Evolutionary conservation across 2,329 filamentous ascomycete genomes (phyloP).

Genomic region (Stachybotrys chartarum): DNA sequence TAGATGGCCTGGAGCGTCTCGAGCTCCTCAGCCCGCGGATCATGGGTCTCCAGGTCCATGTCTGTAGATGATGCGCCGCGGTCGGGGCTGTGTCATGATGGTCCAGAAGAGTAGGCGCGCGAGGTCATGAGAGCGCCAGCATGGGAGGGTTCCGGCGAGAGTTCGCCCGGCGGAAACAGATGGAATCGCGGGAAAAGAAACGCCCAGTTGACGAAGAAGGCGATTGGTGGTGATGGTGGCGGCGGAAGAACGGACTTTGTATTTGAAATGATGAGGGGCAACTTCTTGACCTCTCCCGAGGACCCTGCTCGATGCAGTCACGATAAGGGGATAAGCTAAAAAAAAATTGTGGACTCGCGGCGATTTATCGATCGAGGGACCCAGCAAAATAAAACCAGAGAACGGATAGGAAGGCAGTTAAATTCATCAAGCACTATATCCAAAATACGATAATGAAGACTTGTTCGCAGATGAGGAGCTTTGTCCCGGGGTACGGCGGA

Average conservation of each 20-base stretch:
- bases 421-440: not conserved
- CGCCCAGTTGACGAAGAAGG: not conserved
- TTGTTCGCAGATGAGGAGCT: not conserved
- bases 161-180: not conserved
- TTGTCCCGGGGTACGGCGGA: not conserved
- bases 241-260: not conserved
- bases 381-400: too few species aligned
- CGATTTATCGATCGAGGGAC: not conserved
- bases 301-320: not conserved
- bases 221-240: not conserved
- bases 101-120: not conserved
- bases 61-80: slow-evolving; percentile 4
- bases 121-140: too few species aligned
- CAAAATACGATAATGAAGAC: not conserved
- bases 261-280: not conserved
- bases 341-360: not conserved
- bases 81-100: slow-evolving; percentile 4
- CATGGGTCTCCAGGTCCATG: slow-evolving; percentile 37
- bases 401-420: too few species aligned
- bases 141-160: too few species aligned
- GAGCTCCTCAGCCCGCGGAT: slow-evolving; percentile 51
- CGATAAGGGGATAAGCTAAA: not conserved
- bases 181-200: not conserved
- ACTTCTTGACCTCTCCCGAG: not conserved
- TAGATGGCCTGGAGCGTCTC: slow-evolving; percentile 57